Conservation (phyloP, 345 rosid genomes). For the Anacardium occidentale region DNA sequence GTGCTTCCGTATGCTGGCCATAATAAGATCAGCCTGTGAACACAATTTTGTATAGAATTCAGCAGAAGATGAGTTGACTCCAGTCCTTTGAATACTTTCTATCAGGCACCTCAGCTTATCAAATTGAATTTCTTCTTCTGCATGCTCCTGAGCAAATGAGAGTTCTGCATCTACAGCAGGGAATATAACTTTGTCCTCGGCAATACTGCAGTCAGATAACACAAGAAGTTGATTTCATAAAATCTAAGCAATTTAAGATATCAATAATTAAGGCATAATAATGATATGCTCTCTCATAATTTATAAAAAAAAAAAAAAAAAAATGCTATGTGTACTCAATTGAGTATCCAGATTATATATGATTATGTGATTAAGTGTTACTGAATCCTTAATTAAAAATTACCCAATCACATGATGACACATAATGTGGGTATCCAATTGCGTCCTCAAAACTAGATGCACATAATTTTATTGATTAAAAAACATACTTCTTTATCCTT, state of each 20-base stretch:
- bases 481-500: neutral
- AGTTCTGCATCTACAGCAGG: constrained; percentile 64
- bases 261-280: neutral
- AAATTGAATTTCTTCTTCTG: constrained; percentile 55
- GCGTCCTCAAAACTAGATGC: too few relatives aligned
- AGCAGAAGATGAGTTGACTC: constrained; percentile 45
- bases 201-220: constrained; percentile 48
- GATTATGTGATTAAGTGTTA: too few relatives aligned
- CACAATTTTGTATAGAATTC: constrained; percentile 48
- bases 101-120: constrained; percentile 52
- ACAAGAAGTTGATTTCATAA: constrained; percentile 22
- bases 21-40: constrained; percentile 53
- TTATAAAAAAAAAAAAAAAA: too few relatives aligned
- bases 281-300: neutral
- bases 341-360: too few relatives aligned
- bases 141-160: constrained; percentile 58
- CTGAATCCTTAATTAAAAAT: too few relatives aligned
- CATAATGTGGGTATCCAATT: too few relatives aligned
- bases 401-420: too few relatives aligned
- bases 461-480: too few relatives aligned
- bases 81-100: constrained; percentile 47
- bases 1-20: constrained; percentile 54
- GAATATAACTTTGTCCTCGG: constrained; percentile 62
- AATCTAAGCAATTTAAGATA: neutral
- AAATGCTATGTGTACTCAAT: too few relatives aligned